Percentiles rank a stretch among this genome's conserved stretches.
These are phyloP conservation scores for Pythium oligandrum DNA, from an alignment of 352 stramenopile genomes.

Conservation along the genomic window DNA sequence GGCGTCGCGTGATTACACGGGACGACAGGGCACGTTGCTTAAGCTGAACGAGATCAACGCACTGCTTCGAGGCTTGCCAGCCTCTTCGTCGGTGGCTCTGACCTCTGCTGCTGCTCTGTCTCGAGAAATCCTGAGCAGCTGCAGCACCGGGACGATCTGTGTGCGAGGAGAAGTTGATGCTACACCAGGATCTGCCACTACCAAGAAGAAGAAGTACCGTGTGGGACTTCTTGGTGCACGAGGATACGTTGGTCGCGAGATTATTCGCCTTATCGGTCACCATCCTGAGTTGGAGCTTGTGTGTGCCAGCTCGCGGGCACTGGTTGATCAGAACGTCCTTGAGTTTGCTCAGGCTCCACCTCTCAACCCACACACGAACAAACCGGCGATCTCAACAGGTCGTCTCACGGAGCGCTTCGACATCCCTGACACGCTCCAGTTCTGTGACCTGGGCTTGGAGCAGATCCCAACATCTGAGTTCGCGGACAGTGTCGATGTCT, in stretches of 20 bases:
- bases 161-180: constrained; percentile 42
- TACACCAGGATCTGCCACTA: constrained; percentile 13
- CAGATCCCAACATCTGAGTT: constrained; percentile 62
- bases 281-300: constrained; percentile 80
- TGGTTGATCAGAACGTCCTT: constrained; percentile 75
- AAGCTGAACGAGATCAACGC: constrained; percentile 90
- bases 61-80: constrained; percentile 70
- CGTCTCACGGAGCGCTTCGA: constrained; percentile 30
- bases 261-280: constrained; percentile 77
- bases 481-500: constrained; percentile 80
- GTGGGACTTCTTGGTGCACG: constrained; percentile 84
- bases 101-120: constrained; percentile 78
- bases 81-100: constrained; percentile 78
- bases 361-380: constrained; percentile 80
- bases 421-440: constrained; percentile 73
- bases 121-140: constrained; percentile 82
- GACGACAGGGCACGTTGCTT: constrained; percentile 86
- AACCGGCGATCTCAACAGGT: constrained; percentile 42
- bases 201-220: constrained; percentile 37
- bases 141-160: constrained; percentile 82
- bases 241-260: constrained; percentile 83
- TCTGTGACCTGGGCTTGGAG: constrained; percentile 78
- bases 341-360: constrained; percentile 67
- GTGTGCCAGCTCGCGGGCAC: constrained; percentile 75
- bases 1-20: constrained; percentile 79